These are phyloP conservation scores for Aspergillus ustus DNA, from an alignment of 2,329 filamentous ascomycete genomes.

Conservation along the genomic window DNA sequence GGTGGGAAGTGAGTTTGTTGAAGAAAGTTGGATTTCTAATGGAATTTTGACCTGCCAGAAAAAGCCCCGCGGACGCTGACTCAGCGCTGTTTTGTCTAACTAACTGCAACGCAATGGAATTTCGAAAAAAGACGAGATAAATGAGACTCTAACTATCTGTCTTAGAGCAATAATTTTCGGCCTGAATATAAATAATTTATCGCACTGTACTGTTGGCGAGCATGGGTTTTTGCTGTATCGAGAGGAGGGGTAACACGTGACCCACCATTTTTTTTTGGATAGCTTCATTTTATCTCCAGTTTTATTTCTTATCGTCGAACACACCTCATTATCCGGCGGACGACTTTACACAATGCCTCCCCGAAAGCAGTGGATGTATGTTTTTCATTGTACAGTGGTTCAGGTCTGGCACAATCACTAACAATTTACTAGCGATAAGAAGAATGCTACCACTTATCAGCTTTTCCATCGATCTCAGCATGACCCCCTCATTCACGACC, in stretches of 20 bases:
- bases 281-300: slow-evolving; percentile 14
- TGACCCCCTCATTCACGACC: slow-evolving; percentile 95
- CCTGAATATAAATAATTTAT: no score
- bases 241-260: slow-evolving; percentile 18
- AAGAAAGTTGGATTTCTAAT: slow-evolving; percentile 20
- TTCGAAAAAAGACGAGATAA: background rate
- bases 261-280: slow-evolving; percentile 19
- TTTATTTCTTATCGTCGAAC: slow-evolving; percentile 27
- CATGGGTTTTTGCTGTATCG: background rate
- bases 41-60: slow-evolving; percentile 25
- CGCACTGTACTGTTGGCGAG: no score
- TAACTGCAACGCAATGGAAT: background rate
- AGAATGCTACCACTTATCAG: slow-evolving; percentile 87
- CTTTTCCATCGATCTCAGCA: slow-evolving; percentile 96
- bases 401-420: slow-evolving; percentile 3
- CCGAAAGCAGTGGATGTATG: slow-evolving; percentile 75
- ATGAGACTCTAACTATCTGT: background rate
- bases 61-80: slow-evolving; percentile 33
- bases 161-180: no score
- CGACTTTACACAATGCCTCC: slow-evolving; percentile 66
- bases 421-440: slow-evolving; percentile 71
- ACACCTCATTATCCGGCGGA: background rate
- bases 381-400: slow-evolving; percentile 15
- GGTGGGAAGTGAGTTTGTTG: slow-evolving; percentile 7
- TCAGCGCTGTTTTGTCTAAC: slow-evolving; percentile 22